Base-by-base conservation (phyloP, 1,139 yeast species). In the Candida labiduridarum region DNA sequence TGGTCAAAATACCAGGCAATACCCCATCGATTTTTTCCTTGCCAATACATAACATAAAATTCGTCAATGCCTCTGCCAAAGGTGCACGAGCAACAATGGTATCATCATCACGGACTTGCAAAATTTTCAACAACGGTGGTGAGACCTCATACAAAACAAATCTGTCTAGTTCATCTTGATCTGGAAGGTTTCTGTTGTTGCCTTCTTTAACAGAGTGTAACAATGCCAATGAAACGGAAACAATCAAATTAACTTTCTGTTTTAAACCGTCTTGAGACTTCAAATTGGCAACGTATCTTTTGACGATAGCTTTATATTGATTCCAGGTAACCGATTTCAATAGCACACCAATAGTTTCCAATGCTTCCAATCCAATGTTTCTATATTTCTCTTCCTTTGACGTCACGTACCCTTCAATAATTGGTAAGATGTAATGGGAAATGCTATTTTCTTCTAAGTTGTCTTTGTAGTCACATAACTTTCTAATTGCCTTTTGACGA, bases 1-100 rank as follows among this genome's bases (percentile, higher is more conserved):
- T 84, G 0, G 97, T 89, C 58, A 94, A 74, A 22, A 88, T 79
- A 36, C 96, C 95, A 0, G 98, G 96, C 29, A 94, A 77, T 48
- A 84, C 82, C 8, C 76, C 64, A 27, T 78, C 79, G 41, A 88
- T 71, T 42, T 76, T 72, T 0, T 82, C 84, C 12, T 78, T 76
- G 0, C 88, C 75, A 43, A 94, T 74, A 52, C 90, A 83, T 59
- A 83, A 74, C 18, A 88, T 69, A 51, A 89, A 79, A 51, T 84
- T 81, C n/a, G 89, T 84, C 49, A 91, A 72, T 0, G 96, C 95
- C 61, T 90, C 92, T 1, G 96, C 85, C 46, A 94, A 67, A 0
- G 96, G 92, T 7, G 91, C 82, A 62, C 97, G 81, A 15, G 79
- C 76, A 19, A 85, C 82, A 50, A 89, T 79, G 1, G 95, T 89